phyloP scores from a whole-genome alignment of 306 rosid genomes.

The Mimosa pudica region DNA sequence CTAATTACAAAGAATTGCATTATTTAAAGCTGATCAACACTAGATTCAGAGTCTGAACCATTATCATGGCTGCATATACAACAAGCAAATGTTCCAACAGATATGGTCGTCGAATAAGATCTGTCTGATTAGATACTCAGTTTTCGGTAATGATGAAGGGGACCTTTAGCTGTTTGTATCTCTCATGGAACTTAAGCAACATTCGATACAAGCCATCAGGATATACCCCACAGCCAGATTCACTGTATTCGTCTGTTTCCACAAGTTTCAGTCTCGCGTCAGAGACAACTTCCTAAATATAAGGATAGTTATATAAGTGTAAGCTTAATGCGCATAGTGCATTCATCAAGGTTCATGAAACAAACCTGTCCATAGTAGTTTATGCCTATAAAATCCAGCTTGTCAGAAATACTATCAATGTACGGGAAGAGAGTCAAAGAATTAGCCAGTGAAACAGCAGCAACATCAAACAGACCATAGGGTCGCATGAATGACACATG shows the following conservation, averaged over 20 bases:
- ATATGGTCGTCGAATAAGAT: conserved; percentile 89
- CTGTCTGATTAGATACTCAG: conserved; percentile 89
- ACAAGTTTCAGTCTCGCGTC: conserved; percentile 87
- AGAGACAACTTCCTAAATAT: conserved; percentile 69
- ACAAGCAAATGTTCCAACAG: conserved; percentile 88
- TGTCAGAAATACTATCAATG: conserved; percentile 75
- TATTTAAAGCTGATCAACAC: conserved; percentile 17
- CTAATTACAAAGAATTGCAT: conserved; percentile 18
- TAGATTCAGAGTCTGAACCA: conserved; percentile 53
- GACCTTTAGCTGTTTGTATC: conserved; percentile 78
- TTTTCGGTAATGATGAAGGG: conserved; percentile 89
- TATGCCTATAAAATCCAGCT: conserved; percentile 88
- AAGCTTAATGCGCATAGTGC: conserved; percentile 18
- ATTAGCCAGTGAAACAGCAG: conserved; percentile 79
- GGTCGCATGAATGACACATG: conserved; percentile 97
- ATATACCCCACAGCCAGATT: conserved; percentile 98
- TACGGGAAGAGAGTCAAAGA: conserved; percentile 79
- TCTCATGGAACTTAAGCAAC: conserved; percentile 90
- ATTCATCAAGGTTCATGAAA: conserved; percentile 32
- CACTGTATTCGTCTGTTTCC: conserved; percentile 90
- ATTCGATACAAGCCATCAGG: conserved; percentile 95
- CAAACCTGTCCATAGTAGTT: conserved; percentile 96
- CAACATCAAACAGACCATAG: conserved; percentile 81
- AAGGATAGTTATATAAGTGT: conserved; percentile 25
- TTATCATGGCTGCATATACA: conserved; percentile 71